These are phyloP conservation scores for Nicotiana undulata DNA, from an alignment of 257 asterid genomes.

Conservation along the genomic window DNA sequence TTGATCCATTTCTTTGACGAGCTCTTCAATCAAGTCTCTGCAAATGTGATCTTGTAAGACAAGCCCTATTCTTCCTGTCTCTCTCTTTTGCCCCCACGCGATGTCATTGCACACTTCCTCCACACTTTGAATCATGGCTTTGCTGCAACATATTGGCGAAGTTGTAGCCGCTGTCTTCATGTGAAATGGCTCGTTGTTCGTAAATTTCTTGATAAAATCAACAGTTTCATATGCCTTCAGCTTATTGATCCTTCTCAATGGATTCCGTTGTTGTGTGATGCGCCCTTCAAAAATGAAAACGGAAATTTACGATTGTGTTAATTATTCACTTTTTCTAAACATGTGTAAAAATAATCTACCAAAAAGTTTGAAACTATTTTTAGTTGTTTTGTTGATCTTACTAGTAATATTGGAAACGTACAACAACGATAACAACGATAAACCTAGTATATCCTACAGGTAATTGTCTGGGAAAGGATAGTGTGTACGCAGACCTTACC, in stretches of 20 bases:
- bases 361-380: no score
- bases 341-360: no score
- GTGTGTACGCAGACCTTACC: no score
- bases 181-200: constrained; percentile 6
- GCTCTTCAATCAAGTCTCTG: constrained; percentile 63
- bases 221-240: constrained; percentile 37
- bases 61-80: constrained; percentile 50
- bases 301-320: no score
- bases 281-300: constrained; percentile 7
- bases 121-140: constrained; percentile 58
- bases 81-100: constrained; percentile 73
- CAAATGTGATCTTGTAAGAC: constrained; percentile 57
- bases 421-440: no score
- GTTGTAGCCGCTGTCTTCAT: constrained; percentile 5
- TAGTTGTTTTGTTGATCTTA: no score
- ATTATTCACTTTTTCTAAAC: no score
- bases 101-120: constrained; percentile 72
- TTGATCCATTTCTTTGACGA: constrained; percentile 41
- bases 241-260: constrained; percentile 28
- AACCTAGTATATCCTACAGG: no score
- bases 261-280: constrained; percentile 17
- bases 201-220: constrained; percentile 16
- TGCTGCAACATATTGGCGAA: constrained; percentile 36
- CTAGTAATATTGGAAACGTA: no score
- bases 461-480: no score